These are phyloP conservation scores for Mrakia blollopis DNA, from an alignment of 768 basidiomycete species.

Conservation along the genomic window DNA sequence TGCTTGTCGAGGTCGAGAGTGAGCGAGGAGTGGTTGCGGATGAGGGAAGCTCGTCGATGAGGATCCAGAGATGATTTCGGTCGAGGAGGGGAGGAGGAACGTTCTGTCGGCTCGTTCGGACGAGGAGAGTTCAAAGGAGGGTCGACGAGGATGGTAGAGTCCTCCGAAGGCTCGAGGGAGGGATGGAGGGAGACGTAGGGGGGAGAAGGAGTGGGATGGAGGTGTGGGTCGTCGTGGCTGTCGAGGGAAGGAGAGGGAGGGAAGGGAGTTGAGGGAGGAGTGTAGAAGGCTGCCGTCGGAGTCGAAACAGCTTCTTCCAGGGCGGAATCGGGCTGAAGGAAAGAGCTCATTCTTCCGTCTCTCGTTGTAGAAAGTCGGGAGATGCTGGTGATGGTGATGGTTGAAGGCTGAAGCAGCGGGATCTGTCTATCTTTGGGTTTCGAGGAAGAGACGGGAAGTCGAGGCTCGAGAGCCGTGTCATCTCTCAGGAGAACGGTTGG, in stretches of 20 bases:
- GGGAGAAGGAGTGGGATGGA: not conserved
- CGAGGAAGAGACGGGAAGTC: too few relatives aligned
- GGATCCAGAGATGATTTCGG: not conserved
- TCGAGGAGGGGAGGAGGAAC: not conserved
- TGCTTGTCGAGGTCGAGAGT: slow-evolving; percentile 9
- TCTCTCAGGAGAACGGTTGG: too few relatives aligned
- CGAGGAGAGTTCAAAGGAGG: not conserved
- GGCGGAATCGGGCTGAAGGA: not conserved
- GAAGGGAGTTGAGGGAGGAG: not conserved
- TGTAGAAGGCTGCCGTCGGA: not conserved
- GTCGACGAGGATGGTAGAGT: not conserved
- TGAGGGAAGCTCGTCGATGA: slow-evolving; percentile 1
- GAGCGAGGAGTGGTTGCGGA: not conserved
- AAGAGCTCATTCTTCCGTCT: not conserved
- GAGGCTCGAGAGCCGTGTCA: too few relatives aligned
- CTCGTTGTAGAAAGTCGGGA: too few relatives aligned
- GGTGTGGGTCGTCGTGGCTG: not conserved
- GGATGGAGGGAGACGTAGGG: not conserved
- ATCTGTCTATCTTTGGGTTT: too few relatives aligned
- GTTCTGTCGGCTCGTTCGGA: not conserved
- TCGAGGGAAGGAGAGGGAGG: not conserved
- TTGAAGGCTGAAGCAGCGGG: too few relatives aligned
- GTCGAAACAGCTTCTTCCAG: not conserved
- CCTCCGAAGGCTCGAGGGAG: not conserved
- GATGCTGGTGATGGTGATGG: too few relatives aligned